Conservation (phyloP, 768 basidiomycete genomes). For the Hygrophorus russula region DNA sequence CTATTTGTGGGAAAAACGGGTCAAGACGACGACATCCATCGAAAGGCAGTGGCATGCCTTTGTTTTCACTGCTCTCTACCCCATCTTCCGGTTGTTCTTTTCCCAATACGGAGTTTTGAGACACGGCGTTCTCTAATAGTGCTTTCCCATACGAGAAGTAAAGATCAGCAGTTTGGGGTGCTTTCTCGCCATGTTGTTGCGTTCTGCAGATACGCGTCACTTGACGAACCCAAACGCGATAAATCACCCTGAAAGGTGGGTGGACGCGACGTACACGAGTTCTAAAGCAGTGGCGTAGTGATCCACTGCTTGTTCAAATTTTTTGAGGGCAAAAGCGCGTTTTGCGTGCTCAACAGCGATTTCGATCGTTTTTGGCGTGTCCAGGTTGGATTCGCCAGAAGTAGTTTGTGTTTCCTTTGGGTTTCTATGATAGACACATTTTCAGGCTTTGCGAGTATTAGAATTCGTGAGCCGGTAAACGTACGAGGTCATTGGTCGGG, state of each 20-base stretch:
- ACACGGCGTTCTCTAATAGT: constrained; percentile 83
- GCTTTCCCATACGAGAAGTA: constrained; percentile 92
- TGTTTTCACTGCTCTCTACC: constrained; percentile 28
- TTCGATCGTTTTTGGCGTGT: constrained; percentile 28
- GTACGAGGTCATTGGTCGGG: constrained; percentile 18
- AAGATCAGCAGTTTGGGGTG: constrained; percentile 76
- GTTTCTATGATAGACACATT: background rate
- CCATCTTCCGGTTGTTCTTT: constrained; percentile 65
- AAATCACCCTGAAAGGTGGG: background rate
- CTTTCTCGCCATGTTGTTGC: constrained; percentile 63
- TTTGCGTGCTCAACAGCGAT: constrained; percentile 66
- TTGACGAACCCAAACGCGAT: constrained; percentile 7
- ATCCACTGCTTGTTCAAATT: constrained; percentile 79
- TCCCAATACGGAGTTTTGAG: constrained; percentile 78
- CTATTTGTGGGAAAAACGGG: constrained; percentile 9
- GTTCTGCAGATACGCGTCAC: constrained; percentile 35
- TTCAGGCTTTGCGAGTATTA: background rate
- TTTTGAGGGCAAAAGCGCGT: constrained; percentile 80
- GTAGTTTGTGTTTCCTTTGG: constrained; percentile 4
- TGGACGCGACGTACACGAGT: constrained; percentile 51
- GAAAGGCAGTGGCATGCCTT: constrained; percentile 14
- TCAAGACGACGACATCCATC: constrained; percentile 6
- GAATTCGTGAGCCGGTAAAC: constrained; percentile 6
- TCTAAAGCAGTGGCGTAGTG: constrained; percentile 80
- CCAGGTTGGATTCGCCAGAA: constrained; percentile 18